phyloP scores from a whole-genome alignment of 108 stramenopile species.

The Cylindrotheca closterium region DNA sequence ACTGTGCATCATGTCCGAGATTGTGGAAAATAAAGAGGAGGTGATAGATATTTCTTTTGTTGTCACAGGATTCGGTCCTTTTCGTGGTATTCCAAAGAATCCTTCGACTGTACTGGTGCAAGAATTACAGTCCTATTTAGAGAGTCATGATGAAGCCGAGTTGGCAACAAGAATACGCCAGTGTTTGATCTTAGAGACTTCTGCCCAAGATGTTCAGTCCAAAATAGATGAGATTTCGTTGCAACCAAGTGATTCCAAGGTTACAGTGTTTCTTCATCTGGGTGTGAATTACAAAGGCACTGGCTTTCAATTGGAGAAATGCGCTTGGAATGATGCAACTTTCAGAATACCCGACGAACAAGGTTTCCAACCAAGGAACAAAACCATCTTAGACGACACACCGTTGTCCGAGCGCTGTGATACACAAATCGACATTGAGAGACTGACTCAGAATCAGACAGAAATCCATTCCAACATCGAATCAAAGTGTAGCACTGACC shows the following conservation, averaged over 20 bases:
- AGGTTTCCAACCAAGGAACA: conserved; percentile 63
- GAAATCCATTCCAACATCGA: conserved; percentile 21
- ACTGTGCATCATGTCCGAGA: no score
- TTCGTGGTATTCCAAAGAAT: conserved; percentile 61
- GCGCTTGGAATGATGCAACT: conserved; percentile 91
- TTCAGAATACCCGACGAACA: conserved; percentile 90
- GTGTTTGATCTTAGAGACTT: conserved; percentile 65
- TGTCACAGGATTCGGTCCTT: conserved; percentile 63
- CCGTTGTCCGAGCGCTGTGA: conserved; percentile 3
- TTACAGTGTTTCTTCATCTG: conserved; percentile 64
- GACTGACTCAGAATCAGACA: background rate
- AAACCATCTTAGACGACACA: conserved; percentile 32
- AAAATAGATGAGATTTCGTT: conserved; percentile 30
- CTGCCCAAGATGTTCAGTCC: conserved; percentile 45
- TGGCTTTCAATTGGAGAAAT: conserved; percentile 77
- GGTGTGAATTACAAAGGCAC: conserved; percentile 67
- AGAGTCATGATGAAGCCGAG: background rate
- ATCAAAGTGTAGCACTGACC: conserved; percentile 53
- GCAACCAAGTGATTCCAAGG: conserved; percentile 7
- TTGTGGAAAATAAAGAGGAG: no score
- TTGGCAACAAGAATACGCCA: conserved; percentile 15
- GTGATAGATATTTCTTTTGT: conserved; percentile 22
- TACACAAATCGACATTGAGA: conserved; percentile 16
- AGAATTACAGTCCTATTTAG: conserved; percentile 29
- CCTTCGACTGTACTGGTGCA: conserved; percentile 62